Base-by-base conservation (phyloP, 108 stramenopile species). In the Stephanodiscus triporus region DNA sequence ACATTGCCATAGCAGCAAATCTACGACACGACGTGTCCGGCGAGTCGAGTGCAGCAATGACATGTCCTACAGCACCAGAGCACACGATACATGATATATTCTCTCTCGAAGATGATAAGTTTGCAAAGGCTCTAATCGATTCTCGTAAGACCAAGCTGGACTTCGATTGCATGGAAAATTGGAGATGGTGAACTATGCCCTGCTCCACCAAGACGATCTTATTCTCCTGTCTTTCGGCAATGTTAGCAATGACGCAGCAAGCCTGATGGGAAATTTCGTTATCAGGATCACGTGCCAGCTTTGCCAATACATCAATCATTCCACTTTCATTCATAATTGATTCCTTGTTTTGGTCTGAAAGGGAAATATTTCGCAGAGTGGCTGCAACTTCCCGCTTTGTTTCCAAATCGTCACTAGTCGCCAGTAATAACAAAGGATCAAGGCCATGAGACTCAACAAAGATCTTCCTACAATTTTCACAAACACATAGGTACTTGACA, bases 1-100 rank as follows among this genome's bases (percentile, higher is more conserved):
- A 90, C 26, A 91, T 63, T 27, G 89, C 88, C 95, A 96, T 92
- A 20, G 87, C 85, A 40, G 91, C 85, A 86, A 89, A 96, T 50
- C 92, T 84, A 62, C 88, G 90, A 76, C 87, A 86, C 29, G 93
- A 66, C 36, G 78, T 81, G 61, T 94, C 91, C 13, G 86, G 75
- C 30, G 86, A 86, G 36, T 76, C 63, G 17, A 96, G 83, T 60
- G 90, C 80, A 19, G 87, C 57, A 11, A 90, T 83, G 16, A 96
- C 58, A 54, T 85, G 81, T 22, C 78, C 48, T 50, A 96, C 51
- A 3, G 87, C 83, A 11, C 91, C 91, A 3, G 90, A 84, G 56
- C 85, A 75, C 6, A 87, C 87, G 54, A 94, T 91, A 34, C 73
- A 67, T 9, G 81, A 61, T 14, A 89, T 85, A 70, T 91, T 89